These are phyloP conservation scores for Lasiodiplodia gonubiensis DNA, from an alignment of 2,329 filamentous ascomycete species.

Conservation along the genomic window DNA sequence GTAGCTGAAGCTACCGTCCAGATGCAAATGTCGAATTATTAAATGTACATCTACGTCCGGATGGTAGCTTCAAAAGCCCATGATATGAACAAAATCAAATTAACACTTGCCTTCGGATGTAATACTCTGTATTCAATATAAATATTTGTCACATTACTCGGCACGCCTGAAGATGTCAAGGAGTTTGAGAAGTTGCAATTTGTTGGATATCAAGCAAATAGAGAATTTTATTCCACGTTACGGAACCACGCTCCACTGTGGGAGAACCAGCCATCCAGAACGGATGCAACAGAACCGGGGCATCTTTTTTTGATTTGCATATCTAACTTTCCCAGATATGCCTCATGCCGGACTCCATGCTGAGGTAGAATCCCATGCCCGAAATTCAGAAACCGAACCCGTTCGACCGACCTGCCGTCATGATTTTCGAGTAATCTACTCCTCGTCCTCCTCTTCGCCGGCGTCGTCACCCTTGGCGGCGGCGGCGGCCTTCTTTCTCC, in stretches of 20 bases:
- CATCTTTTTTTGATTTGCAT: conserved; percentile 21
- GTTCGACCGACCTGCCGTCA: conserved; percentile 13
- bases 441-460: conserved; percentile 86
- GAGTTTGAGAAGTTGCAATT: background rate
- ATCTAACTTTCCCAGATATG: conserved; percentile 24
- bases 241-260: background rate
- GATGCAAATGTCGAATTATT: too few species aligned
- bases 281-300: conserved; percentile 18
- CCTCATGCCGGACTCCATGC: conserved; percentile 14
- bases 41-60: too few species aligned
- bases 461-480: conserved; percentile 82
- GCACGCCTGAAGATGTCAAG: background rate
- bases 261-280: background rate
- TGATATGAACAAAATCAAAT: too few species aligned
- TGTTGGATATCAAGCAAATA: conserved; percentile 11
- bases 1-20: too few species aligned
- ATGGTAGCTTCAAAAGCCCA: too few species aligned
- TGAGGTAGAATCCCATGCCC: conserved; percentile 23
- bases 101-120: too few species aligned
- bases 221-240: conserved; percentile 10
- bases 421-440: conserved; percentile 43
- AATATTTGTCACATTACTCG: background rate
- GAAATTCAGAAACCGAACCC: conserved; percentile 22
- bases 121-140: too few species aligned
- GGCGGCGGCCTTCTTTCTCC: conserved; percentile 99